A percentile compares a stretch with the other conserved stretches of the same genome.
phyloP scores from a whole-genome alignment of 106 monocot genomes.

The Acorus calamus region DNA sequence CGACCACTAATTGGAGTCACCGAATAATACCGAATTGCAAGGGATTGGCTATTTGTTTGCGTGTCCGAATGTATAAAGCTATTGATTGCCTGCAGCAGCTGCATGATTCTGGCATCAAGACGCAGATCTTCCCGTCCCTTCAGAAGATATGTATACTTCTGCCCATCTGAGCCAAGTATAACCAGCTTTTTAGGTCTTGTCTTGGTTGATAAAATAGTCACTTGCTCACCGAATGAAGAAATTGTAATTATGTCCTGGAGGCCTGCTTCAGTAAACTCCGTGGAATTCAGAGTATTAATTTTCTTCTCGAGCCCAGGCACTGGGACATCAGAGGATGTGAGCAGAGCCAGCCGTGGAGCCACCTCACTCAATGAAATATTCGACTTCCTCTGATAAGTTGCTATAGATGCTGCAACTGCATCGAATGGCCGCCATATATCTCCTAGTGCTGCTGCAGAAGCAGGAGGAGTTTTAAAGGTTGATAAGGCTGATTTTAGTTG shows the following conservation, averaged over 20 bases:
- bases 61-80: slow-evolving; percentile 44
- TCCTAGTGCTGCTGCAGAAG: slow-evolving; percentile 39
- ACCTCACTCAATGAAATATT: slow-evolving; percentile 58
- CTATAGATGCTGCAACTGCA: slow-evolving; percentile 72
- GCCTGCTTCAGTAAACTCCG: slow-evolving; percentile 9
- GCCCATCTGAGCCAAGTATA: slow-evolving; percentile 80
- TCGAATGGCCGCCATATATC: slow-evolving; percentile 89
- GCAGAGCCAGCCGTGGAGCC: slow-evolving; percentile 56
- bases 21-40: slow-evolving; percentile 76
- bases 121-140: slow-evolving; percentile 98
- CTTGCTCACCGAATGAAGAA: slow-evolving; percentile 72
- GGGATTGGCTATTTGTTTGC: slow-evolving; percentile 34
- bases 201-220: slow-evolving; percentile 86
- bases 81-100: slow-evolving; percentile 77
- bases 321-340: slow-evolving; percentile 82
- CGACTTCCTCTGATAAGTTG: slow-evolving; percentile 60
- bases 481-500: slow-evolving; percentile 66
- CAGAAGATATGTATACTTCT: slow-evolving; percentile 88
- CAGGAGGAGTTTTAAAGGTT: slow-evolving; percentile 71
- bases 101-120: slow-evolving; percentile 98
- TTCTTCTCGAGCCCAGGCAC: slow-evolving; percentile 96
- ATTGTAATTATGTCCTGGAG: slow-evolving; percentile 58
- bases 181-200: slow-evolving; percentile 92
- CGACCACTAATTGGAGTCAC: slow-evolving; percentile 94
- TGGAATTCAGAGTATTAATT: slow-evolving; percentile 15